Evolutionary conservation across 1,284 basidiomycete genomes (phyloP), one percentile per base, ranked within the genome.

Genomic region (Dichomitus squalens): DNA sequence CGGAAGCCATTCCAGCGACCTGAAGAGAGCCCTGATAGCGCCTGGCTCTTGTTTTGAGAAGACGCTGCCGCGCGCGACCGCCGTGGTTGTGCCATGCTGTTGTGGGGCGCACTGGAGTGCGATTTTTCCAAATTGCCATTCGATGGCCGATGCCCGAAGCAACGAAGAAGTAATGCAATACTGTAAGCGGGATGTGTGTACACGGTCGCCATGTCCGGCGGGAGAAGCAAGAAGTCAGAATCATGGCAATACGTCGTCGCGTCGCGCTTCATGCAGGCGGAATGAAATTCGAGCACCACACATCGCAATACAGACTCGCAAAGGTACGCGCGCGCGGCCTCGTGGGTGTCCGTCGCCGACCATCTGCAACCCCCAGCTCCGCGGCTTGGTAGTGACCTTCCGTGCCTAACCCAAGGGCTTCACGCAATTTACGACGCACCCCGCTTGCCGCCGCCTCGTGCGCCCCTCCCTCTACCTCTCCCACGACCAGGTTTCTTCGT

Each of bases 401-500:
- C n/a, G n/a, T n/a, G n/a, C n/a, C n/a, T n/a, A n/a, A 41, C 41
- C 41, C 25, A 25, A 4, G 25, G 25, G 25, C n/a, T 12, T 18
- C 43, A n/a, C 44, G 18, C 27, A 8, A 31, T 33, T 47, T 47
- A 47, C 29, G 29, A 11, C 11, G 53, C 50, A 52, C 59, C 58
- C 57, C 57, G 55, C 36, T 50, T 60, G 52, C 55, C 59, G 58
- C 60, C 52, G 53, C 44, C 44, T 31, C 44, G 44, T 49, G 49
- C 52, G 4, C 57, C 62, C 36, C 62, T 52, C 14, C 57, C 62
- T 40, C 59, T 52, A 52, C 62, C 62, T 44, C 59, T 61, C 59
- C 62, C 62, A 61, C 62, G 62, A 33, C 16, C 49, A 21, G 38
- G 29, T 58, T 58, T 66, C 54, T 60, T 66, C 39, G 57, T 55